Percentiles rank a stretch among this genome's conserved stretches.
These are phyloP conservation scores for Fusarium secorum DNA, from an alignment of 2,329 filamentous ascomycete genomes.

Conservation along the genomic window DNA sequence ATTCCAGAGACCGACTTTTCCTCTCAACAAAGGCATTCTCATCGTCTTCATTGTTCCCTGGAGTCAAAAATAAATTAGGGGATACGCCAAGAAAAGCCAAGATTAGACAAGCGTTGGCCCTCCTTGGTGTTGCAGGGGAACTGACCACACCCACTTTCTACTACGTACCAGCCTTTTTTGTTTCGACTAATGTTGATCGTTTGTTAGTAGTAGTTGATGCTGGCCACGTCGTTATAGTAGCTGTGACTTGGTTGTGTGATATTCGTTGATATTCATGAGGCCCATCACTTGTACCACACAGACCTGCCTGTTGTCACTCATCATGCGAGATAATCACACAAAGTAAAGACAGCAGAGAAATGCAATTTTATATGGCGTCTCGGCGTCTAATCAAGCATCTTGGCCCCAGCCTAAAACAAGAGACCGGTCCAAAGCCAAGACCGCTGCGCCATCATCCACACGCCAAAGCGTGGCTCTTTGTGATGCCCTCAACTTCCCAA, in stretches of 20 bases:
- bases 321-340: background rate
- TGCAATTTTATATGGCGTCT: conserved; percentile 19
- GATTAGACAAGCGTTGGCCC: conserved; percentile 23
- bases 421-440: conserved; percentile 2
- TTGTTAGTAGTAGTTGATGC: background rate
- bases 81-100: conserved; percentile 35
- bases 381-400: conserved; percentile 24
- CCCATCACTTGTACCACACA: background rate
- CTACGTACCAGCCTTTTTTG: conserved; percentile 17
- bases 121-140: conserved; percentile 7
- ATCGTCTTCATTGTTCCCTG: background rate
- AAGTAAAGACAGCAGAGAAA: background rate
- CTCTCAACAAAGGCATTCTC: conserved; percentile 4
- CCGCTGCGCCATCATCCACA: conserved; percentile 20
- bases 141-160: background rate
- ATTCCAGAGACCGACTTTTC: conserved; percentile 18
- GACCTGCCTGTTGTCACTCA: background rate
- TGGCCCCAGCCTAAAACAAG: conserved; percentile 13
- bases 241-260: background rate
- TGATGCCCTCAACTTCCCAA: conserved; percentile 16
- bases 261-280: background rate
- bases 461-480: conserved; percentile 28
- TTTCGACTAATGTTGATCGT: background rate
- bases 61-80: background rate
- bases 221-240: conserved; percentile 9